Base-by-base conservation (phyloP, 306 rosid genomes). In the Dicorynia guianensis region DNA sequence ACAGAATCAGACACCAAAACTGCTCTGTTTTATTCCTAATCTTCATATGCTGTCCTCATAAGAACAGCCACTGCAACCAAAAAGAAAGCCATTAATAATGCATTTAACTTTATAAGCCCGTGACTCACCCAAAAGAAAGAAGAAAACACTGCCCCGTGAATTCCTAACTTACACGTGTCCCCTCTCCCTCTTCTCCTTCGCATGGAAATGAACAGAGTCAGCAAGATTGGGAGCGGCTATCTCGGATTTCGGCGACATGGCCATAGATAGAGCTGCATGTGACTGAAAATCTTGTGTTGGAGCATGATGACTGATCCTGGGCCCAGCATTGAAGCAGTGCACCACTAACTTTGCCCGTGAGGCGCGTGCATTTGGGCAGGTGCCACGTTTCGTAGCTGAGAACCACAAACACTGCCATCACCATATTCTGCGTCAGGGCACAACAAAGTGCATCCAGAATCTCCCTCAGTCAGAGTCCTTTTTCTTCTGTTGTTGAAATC, bases 91-190 rank as follows among this genome's bases (percentile, higher is more conserved):
- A 74, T 59, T 66, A 74, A 58, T 30, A 35, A 66, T 56, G 11
- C 39, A 69, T 67, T 80, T 11, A 76, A 56, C n/a, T 39, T 47
- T 63, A 66, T 66, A 74, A 70, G 50, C 85, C 96, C 92, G 91
- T 89, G 93, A 89, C 87, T 82, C 85, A 76, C 85, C 64, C 76
- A 38, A 61, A 71, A 7, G 30, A 76, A 7, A 25, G 30, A 25
- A 25, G 30, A 25, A 75, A 50, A 82, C 86, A 60, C 25, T 54
- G 77, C 20, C 90, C 90, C 89, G 96, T 88, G 96, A 88, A 72
- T 76, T 75, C 75, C 19, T 33, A 11, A 1, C 44, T 47, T 76
- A 79, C 87, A 88, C 91, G 89, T 71, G 91, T 49, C 83, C 43
- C 43, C 38, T 12, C 60, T 58, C 7, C 50, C 13, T 74, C 79